Evolutionary conservation across 441 rosid species (phyloP).

Genomic region (Gossypium gossypioides): DNA sequence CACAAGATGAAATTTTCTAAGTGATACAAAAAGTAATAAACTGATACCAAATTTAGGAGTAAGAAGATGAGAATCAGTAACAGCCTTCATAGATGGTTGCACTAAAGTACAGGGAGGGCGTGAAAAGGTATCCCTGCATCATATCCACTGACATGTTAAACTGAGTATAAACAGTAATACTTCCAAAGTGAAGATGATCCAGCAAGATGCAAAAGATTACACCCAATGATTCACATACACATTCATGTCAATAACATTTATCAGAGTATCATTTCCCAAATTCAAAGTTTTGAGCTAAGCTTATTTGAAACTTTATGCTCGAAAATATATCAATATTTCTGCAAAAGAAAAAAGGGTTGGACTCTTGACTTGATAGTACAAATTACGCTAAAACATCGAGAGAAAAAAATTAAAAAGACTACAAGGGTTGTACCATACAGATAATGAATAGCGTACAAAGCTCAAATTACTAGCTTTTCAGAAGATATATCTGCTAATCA

Average conservation of each 20-base stretch:
- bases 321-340: not conserved
- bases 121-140: slow-evolving; percentile 82
- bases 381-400: not conserved
- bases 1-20: not conserved
- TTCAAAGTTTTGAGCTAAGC: slow-evolving; percentile 6
- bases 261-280: not conserved
- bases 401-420: not conserved
- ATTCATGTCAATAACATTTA: not conserved
- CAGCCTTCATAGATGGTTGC: slow-evolving; percentile 75
- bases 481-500: not conserved
- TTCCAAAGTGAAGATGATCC: not conserved
- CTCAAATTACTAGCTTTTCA: not conserved
- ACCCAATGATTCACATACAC: not conserved
- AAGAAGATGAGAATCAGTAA: slow-evolving; percentile 32
- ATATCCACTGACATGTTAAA: slow-evolving; percentile 20
- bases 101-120: slow-evolving; percentile 80
- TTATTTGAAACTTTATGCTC: not conserved
- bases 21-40: not conserved
- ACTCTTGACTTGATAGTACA: not conserved
- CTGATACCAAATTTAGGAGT: slow-evolving; percentile 72
- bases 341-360: not conserved
- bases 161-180: not conserved
- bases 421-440: not conserved
- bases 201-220: not conserved
- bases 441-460: not conserved